phyloP scores from a whole-genome alignment of 345 rosid genomes.

The Sonneratia caseolaris region DNA sequence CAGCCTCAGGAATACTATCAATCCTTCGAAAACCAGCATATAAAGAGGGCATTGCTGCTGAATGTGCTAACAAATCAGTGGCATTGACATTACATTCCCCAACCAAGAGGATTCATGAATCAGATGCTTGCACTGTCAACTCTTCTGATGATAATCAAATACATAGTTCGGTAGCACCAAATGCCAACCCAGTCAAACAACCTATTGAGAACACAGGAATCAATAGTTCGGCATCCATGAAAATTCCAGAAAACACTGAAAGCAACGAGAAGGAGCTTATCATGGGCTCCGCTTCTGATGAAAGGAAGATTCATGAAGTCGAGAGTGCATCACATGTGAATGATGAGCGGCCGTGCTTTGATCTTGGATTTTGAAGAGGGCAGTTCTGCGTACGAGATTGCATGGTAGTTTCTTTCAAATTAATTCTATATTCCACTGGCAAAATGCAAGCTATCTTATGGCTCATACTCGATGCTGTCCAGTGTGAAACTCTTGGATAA shows the following conservation, averaged over 20 bases:
- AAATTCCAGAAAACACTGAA: background rate
- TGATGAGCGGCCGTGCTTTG: slow-evolving; percentile 34
- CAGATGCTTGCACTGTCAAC: background rate
- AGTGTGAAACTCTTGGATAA: background rate
- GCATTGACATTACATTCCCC: slow-evolving; percentile 13
- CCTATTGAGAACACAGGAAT: background rate
- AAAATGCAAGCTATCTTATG: background rate
- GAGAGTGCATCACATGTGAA: slow-evolving; percentile 11
- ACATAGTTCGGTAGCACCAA: background rate
- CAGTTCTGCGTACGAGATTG: background rate
- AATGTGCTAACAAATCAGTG: slow-evolving; percentile 13
- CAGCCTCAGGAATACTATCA: slow-evolving; percentile 59
- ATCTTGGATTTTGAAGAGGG: slow-evolving; percentile 40
- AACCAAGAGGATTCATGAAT: slow-evolving; percentile 3
- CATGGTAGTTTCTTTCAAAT: background rate
- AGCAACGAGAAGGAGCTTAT: background rate
- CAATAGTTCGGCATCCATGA: background rate
- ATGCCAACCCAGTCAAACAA: background rate
- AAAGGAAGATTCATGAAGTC: background rate
- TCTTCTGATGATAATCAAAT: background rate
- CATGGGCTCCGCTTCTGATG: slow-evolving; percentile 1
- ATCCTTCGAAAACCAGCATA: slow-evolving; percentile 43
- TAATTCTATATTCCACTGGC: no score
- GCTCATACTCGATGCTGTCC: background rate
- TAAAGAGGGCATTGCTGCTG: slow-evolving; percentile 15